Base-by-base conservation (phyloP, 73 alveolate genomes). In the Symbiodinium natans region DNA sequence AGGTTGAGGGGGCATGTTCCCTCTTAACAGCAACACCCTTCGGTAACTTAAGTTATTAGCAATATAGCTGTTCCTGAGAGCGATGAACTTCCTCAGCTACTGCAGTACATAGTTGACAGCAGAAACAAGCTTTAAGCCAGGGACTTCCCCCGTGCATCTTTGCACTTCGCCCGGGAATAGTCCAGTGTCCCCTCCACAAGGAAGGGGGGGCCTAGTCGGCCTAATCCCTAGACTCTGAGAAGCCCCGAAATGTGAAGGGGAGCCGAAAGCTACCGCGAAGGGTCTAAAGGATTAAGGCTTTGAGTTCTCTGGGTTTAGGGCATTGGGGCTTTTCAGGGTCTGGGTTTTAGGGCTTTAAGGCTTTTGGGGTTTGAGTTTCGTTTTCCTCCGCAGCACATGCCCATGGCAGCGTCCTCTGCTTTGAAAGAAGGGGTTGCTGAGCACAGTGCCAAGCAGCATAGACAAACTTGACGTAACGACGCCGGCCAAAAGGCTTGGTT, bases 121-220 rank as follows among this genome's bases (percentile, higher is more conserved):
- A 9, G 86, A 36, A n/a, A 23, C 41, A 31, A 33, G 83, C 33
- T 29, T 25, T 33, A 36, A 23, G 40, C 83, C 83, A 73, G 40
- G 33, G 23, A 73, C 34, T 31, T 73, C 1, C 40, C 84, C 40
- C 84, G 80, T 38, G 39, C 82, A n/a, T 82, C 82, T 23, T 73
- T 59, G 83, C 68, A 36, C 71, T 27, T 13, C 38, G 74, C 95
- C 46, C 86, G 29, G 86, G 86, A 39, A 59, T 88, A 88, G 74
- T 88, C 95, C 86, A 88, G 86, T 17, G 86, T 88, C 9, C 95
- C 95, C 71, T 52, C n/a, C n/a, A n/a, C n/a, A n/a, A n/a, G n/a
- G n/a, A n/a, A n/a, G n/a, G n/a, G n/a, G n/a, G n/a, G n/a, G n/a
- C n/a, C n/a, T n/a, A n/a, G n/a, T n/a, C n/a, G n/a, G n/a, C n/a